Base-by-base conservation (phyloP, 495 filamentous ascomycete species). In the Lasiosphaeris hirsuta region DNA sequence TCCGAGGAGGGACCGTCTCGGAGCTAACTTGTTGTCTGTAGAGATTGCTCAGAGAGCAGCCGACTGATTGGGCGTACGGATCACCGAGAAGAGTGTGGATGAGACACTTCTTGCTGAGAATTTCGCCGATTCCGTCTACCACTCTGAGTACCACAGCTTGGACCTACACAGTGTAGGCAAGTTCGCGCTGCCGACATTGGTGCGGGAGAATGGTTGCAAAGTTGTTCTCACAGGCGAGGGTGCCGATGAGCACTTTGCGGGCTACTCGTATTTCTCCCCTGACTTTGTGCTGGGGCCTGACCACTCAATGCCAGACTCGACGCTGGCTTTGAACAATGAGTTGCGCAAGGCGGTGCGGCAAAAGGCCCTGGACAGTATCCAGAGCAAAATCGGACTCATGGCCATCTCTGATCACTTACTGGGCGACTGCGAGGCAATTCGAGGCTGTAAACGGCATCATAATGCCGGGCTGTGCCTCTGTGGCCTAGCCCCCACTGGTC, bases 221-320 rank as follows among this genome's bases (percentile, higher is more conserved):
- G 79, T 81, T 7, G 65, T 82, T 9, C 66, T 84, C 2, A 81
- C 73, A 6, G 78, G 79, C 19, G 77, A 83, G 65, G 81, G 81
- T 15, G 65, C 79, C 7, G 80, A 82, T 59, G 79, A 82, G 66
- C 69, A 76, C 60, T 82, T 84, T 52, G 73, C 66, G 13, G 79
- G 79, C 49, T 84, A 84, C 56, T 57, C 68, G 0, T 56, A 72
- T 30, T 77, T 75, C 59, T 49, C 70, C 1, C 57, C 62, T 19
- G 78, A 82, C 33, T 70, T 66, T 37, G 62, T 82, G 5, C 69
- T 67, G 7, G 80, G 81, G 58, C 60, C 69, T 1, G 81, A 84
- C 55, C 36, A 42, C 18, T 59, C 78, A 1, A 75, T 61, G 62
- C 65, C 73, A 0, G 48, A 61, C n/a, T 48, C 61, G 2, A 18